Evolutionary conservation across 371 early-diverging fungal genomes (phyloP).

Genomic region (Lichtheimia ramosa): DNA sequence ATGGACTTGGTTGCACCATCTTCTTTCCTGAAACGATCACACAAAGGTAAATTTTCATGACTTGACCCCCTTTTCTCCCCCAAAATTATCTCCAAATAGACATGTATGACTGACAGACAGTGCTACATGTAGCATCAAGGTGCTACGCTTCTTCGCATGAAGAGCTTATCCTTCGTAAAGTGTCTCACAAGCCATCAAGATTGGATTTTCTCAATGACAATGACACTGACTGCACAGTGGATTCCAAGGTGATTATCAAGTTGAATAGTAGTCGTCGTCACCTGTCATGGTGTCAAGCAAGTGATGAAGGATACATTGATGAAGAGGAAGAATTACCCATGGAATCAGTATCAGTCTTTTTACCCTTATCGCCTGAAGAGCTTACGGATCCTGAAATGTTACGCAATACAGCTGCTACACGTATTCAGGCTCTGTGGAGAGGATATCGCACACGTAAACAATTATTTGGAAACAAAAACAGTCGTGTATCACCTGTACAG

Average conservation of each 20-base stretch:
- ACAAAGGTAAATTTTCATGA: too few species aligned
- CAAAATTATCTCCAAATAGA: too few species aligned
- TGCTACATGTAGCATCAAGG: too few species aligned
- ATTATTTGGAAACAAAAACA: constrained; percentile 17
- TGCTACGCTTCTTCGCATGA: too few species aligned
- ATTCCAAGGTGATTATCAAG: background rate
- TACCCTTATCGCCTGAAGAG: constrained; percentile 31
- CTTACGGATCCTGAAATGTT: constrained; percentile 18
- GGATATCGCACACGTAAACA: constrained; percentile 25
- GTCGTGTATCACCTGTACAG: constrained; percentile 2
- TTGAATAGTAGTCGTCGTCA: background rate
- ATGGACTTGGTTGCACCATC: background rate
- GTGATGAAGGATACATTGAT: constrained; percentile 31
- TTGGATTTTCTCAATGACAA: background rate
- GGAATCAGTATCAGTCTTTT: constrained; percentile 37
- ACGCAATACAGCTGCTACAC: constrained; percentile 27
- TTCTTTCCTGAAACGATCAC: background rate
- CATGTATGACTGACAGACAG: too few species aligned
- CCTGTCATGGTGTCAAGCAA: constrained; percentile 1
- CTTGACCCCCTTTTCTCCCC: too few species aligned
- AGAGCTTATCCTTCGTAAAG: too few species aligned
- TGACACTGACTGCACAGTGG: background rate
- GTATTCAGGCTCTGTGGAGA: constrained; percentile 34
- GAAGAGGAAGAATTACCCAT: constrained; percentile 27
- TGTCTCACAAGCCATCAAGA: too few species aligned